Evolutionary conservation across 176 grass and related monocot species (phyloP).

Genomic region (Raddia guianensis): DNA sequence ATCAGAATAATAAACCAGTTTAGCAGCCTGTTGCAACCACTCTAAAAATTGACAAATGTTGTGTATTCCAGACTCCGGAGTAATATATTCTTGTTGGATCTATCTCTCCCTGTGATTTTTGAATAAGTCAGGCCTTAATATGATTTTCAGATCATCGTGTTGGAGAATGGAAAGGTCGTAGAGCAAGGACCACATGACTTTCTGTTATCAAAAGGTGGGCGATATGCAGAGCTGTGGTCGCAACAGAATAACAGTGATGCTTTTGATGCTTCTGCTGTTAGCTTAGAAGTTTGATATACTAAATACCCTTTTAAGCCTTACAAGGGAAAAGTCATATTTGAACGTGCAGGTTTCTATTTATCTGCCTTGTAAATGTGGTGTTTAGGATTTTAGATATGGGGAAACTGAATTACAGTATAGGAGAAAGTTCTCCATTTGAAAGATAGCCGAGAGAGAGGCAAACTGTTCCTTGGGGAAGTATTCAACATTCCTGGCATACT

Average conservation of each 20-base stretch:
- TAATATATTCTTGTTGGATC: neutral
- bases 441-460: neutral
- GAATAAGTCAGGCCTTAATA: slow-evolving; percentile 23
- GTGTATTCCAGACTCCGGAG: neutral
- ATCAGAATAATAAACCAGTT: neutral
- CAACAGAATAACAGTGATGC: slow-evolving; percentile 86
- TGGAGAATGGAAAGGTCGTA: slow-evolving; percentile 86
- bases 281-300: slow-evolving; percentile 65
- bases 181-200: slow-evolving; percentile 88
- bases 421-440: slow-evolving; percentile 25
- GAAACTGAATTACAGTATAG: slow-evolving; percentile 16
- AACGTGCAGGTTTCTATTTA: slow-evolving; percentile 26
- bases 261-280: slow-evolving; percentile 59
- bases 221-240: slow-evolving; percentile 86
- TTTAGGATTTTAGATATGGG: slow-evolving; percentile 31
- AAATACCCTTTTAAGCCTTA: neutral
- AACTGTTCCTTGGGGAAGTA: slow-evolving; percentile 15
- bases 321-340: slow-evolving; percentile 29
- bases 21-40: slow-evolving; percentile 37
- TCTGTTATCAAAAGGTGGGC: slow-evolving; percentile 66
- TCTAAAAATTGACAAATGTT: neutral
- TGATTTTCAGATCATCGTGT: slow-evolving; percentile 85
- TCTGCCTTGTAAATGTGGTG: slow-evolving; percentile 42
- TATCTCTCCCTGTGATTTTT: neutral
- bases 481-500: neutral